These are phyloP conservation scores for Piper betle DNA, from an alignment of 164 flowering plant genomes.

Conservation along the genomic window DNA sequence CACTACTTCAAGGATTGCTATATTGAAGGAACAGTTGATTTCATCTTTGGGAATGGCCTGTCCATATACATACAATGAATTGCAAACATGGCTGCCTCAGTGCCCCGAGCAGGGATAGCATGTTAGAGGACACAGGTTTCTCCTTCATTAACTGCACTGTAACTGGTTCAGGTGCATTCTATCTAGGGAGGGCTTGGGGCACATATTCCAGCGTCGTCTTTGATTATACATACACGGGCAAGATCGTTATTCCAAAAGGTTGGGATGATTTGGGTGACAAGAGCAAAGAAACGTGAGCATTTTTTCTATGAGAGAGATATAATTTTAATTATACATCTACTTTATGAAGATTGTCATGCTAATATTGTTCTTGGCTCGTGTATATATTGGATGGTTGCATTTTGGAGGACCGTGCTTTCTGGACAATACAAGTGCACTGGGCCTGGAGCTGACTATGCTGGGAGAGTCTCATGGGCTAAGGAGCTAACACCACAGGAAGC, in stretches of 20 bases:
- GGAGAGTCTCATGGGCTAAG: slow-evolving; percentile 55
- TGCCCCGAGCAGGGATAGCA: slow-evolving; percentile 39
- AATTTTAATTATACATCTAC: no score
- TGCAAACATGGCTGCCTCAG: slow-evolving; percentile 39
- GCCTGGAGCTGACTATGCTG: slow-evolving; percentile 49
- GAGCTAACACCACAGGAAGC: slow-evolving; percentile 53
- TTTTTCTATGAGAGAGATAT: no score
- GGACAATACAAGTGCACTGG: slow-evolving; percentile 66
- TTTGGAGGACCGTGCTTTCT: slow-evolving; percentile 56
- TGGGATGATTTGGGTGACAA: slow-evolving; percentile 61
- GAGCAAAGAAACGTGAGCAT: slow-evolving; percentile 41
- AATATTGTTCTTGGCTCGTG: no score
- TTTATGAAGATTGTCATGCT: no score
- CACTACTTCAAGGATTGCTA: slow-evolving; percentile 54
- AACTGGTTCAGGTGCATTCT: slow-evolving; percentile 48
- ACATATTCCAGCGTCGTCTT: slow-evolving; percentile 54
- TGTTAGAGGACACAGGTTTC: slow-evolving; percentile 52
- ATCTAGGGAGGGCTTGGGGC: slow-evolving; percentile 66
- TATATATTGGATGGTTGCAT: slow-evolving; percentile 2
- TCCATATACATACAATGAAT: slow-evolving; percentile 35
- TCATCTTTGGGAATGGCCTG: slow-evolving; percentile 49
- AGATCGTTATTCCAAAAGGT: slow-evolving; percentile 37
- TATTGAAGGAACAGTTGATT: slow-evolving; percentile 55
- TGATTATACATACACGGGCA: slow-evolving; percentile 55
- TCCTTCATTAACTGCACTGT: slow-evolving; percentile 52